Conservation (phyloP, 2,329 filamentous ascomycete species). For the Ophiostoma sp. region DNA sequence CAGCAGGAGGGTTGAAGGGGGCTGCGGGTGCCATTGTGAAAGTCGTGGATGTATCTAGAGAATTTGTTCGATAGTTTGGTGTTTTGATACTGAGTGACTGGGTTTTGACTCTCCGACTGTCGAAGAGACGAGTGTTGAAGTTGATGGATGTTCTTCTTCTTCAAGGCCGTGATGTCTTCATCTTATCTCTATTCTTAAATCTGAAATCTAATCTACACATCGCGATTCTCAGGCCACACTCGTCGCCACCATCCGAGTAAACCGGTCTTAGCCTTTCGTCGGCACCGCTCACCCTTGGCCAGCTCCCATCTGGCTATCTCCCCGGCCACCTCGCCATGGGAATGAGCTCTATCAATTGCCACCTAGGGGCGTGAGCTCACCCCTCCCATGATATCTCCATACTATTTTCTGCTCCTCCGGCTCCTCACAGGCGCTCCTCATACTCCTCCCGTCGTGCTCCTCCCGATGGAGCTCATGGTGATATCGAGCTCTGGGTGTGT, state of each 20-base stretch:
- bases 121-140: not conserved
- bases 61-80: not conserved
- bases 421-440: not conserved
- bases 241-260: not conserved
- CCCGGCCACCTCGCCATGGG: not conserved
- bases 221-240: not conserved
- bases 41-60: not conserved
- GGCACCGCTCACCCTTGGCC: not conserved
- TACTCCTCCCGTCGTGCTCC: not conserved
- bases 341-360: not conserved
- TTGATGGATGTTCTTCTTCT: not conserved
- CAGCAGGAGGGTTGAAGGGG: conserved; percentile 39
- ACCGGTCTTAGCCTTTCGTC: not conserved
- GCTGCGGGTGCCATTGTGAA: conserved; percentile 33
- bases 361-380: conserved; percentile 2
- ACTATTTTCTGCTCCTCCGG: not conserved
- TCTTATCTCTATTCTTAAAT: conserved; percentile 8
- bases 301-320: conserved; percentile 4
- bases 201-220: not conserved
- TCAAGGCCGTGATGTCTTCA: conserved; percentile 4
- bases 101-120: not conserved
- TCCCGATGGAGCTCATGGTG: conserved; percentile 8
- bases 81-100: not conserved
- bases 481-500: not conserved
- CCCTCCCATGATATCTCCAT: not conserved